Conservation (phyloP, 768 basidiomycete species). For the Collybia mongolica region DNA sequence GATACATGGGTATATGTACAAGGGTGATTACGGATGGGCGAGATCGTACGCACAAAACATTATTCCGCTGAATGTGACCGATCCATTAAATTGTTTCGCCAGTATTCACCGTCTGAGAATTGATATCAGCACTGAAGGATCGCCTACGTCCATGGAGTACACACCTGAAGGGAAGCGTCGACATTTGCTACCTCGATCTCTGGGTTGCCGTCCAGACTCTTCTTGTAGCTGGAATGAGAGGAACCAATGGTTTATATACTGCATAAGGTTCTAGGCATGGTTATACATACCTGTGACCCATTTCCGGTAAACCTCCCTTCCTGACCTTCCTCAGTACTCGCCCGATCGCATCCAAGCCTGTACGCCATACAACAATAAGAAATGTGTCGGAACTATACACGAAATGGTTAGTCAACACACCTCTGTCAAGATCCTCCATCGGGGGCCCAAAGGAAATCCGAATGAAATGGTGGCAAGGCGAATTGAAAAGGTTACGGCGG, state of each 20-base stretch:
- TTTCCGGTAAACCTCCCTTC: conserved; percentile 53
- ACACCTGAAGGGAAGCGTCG: conserved; percentile 15
- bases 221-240: conserved; percentile 26
- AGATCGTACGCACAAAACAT: too few relatives aligned
- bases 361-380: conserved; percentile 3
- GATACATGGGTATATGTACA: too few relatives aligned
- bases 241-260: background rate
- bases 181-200: conserved; percentile 15
- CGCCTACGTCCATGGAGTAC: background rate
- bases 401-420: conserved; percentile 27
- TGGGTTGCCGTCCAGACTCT: conserved; percentile 17
- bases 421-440: conserved; percentile 75
- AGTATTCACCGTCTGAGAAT: too few relatives aligned
- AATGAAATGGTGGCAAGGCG: conserved; percentile 88
- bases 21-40: too few relatives aligned
- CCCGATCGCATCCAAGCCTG: conserved; percentile 84
- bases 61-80: background rate
- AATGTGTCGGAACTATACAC: background rate
- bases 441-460: conserved; percentile 87
- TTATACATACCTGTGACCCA: conserved; percentile 62
- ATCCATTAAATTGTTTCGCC: too few relatives aligned
- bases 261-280: background rate
- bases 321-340: conserved; percentile 71
- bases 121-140: background rate
- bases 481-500: conserved; percentile 85